Evolutionary conservation across 2,329 filamentous ascomycete genomes (phyloP), one percentile per base, ranked within the genome.

Genomic region (Leptographium galeiforme): DNA sequence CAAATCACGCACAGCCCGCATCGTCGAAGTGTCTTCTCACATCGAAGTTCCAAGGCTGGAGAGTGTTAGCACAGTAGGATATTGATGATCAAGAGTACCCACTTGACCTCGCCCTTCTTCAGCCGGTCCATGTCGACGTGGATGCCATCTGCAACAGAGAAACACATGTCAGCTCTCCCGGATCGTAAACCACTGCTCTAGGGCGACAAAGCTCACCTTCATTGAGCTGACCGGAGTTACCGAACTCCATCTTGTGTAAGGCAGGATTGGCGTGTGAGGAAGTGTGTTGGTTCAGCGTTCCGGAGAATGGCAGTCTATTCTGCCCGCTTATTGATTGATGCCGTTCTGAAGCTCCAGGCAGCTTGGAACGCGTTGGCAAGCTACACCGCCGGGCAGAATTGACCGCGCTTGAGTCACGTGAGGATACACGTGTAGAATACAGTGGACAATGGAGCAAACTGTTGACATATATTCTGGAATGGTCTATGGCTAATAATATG

Each of bases 91-190:
- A 8, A 13, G 18, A 36, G 2, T 6, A 74, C 89, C 73, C 75
- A 96, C 89, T 98, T 98, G 68, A 98, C 91, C 76, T 98, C 93
- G 58, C 93, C 93, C 72, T 89, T 93, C 84, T 98, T 98, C 70
- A 98, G 75, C 66, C 93, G 85, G 66, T 97, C 88, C 93, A 98
- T 98, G 68, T 98, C 93, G 63, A 98, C 78, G 70, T 98, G 93
- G 68, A 98, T 97, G 68, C 93, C 93, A 90, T 98, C 93, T 97
- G 64, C 48, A 53, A 41, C 46, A 19, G 8, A 14, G 16, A 18
- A 33, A 44, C 10, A 25, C 25, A 25, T 2, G 25, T 25, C 25
- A 25, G 25, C 25, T 25, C 25, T 25, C 25, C 25, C 25, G 25
- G 1, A 44, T 1, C 19, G 14, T 13, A 10, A 2, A 44, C 1